phyloP scores from a whole-genome alignment of 2,329 filamentous ascomycete genomes.

The Sclerotinia spermophila region DNA sequence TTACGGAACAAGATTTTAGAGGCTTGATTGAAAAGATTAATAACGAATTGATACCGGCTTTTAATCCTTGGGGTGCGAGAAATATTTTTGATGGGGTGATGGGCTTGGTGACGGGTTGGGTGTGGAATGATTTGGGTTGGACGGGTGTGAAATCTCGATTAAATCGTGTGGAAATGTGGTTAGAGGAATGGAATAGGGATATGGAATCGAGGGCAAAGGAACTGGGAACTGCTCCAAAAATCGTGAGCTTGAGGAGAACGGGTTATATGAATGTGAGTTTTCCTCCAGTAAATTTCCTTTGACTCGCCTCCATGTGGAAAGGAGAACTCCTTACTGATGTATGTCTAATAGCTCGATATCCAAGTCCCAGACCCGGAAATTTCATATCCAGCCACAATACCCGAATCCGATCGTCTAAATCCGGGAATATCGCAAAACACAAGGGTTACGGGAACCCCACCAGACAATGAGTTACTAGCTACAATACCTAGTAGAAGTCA shows the following conservation, averaged over 20 bases:
- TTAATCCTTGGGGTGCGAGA: conserved; percentile 70
- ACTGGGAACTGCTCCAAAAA: conserved; percentile 56
- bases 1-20: conserved; percentile 84
- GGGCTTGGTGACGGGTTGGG: conserved; percentile 81
- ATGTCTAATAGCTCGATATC: conserved; percentile 61
- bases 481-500: conserved; percentile 1
- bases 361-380: conserved; percentile 78
- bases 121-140: conserved; percentile 88
- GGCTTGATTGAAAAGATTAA: conserved; percentile 80
- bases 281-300: not conserved
- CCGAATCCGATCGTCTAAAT: conserved; percentile 1
- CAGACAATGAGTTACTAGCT: not conserved
- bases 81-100: conserved; percentile 78
- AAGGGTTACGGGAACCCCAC: not conserved
- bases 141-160: conserved; percentile 71
- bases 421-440: conserved; percentile 8
- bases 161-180: conserved; percentile 69
- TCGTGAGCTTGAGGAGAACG: conserved; percentile 75
- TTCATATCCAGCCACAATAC: conserved; percentile 37
- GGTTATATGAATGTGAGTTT: conserved; percentile 76
- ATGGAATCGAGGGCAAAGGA: conserved; percentile 57
- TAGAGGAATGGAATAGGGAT: conserved; percentile 81
- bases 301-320: not conserved
- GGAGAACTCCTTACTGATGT: conserved; percentile 29
- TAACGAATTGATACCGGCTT: conserved; percentile 68